phyloP scores from a whole-genome alignment of 768 basidiomycete genomes.

The Tubosaeta sp. region DNA sequence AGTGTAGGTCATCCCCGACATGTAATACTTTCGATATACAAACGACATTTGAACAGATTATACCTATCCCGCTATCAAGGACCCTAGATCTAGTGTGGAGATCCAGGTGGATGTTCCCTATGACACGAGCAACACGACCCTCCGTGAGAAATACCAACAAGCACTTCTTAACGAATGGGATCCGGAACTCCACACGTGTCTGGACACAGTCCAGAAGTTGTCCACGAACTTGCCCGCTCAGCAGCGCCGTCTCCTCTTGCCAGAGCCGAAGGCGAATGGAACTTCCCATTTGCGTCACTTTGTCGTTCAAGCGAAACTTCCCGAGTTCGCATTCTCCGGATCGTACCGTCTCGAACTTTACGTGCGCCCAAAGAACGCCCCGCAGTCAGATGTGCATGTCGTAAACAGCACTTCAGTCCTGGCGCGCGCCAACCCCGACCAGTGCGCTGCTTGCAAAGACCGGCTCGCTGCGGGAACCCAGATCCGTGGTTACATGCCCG shows the following conservation, averaged over 20 bases:
- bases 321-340: constrained; percentile 17
- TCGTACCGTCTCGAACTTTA: constrained; percentile 20
- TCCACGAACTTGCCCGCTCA: background rate
- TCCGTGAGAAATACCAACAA: background rate
- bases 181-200: background rate
- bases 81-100: background rate
- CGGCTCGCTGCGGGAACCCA: constrained; percentile 8
- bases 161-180: background rate
- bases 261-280: background rate
- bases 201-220: background rate
- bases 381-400: background rate
- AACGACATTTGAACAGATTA: constrained; percentile 10
- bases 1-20: constrained; percentile 6
- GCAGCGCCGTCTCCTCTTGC: background rate
- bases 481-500: constrained; percentile 13
- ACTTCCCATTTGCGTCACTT: constrained; percentile 5
- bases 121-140: background rate
- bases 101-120: constrained; percentile 16
- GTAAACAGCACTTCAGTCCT: constrained; percentile 16
- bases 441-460: constrained; percentile 9
- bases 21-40: too few species aligned
- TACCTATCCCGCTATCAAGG: constrained; percentile 17
- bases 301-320: constrained; percentile 2
- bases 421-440: constrained; percentile 2
- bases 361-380: constrained; percentile 3